Conservation (phyloP, 441 rosid species). For the California macrophylla region DNA sequence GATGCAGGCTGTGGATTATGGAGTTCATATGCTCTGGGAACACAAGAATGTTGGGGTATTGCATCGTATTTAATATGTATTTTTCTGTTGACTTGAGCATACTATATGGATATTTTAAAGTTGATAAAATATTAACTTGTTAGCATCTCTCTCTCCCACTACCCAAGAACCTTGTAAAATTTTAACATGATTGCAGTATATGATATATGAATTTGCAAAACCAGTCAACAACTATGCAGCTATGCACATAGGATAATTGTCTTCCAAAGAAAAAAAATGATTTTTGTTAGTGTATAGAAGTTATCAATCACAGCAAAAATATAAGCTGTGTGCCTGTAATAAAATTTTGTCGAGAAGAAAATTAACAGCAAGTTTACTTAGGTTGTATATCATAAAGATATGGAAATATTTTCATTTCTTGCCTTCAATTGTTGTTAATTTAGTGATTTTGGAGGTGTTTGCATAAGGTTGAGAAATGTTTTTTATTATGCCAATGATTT, state of each 20-base stretch:
- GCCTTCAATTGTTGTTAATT: background rate
- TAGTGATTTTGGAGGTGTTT: background rate
- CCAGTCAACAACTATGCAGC: background rate
- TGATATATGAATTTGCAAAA: background rate
- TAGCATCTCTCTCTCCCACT: background rate
- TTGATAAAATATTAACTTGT: background rate
- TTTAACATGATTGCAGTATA: background rate
- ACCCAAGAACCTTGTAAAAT: background rate
- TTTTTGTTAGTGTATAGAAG: background rate
- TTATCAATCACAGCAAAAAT: background rate
- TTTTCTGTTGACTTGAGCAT: background rate
- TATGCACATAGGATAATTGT: background rate
- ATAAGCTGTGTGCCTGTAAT: background rate
- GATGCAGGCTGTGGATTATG: slow-evolving; percentile 89
- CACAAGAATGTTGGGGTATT: slow-evolving; percentile 80
- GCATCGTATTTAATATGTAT: background rate
- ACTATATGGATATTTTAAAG: background rate
- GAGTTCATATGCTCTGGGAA: slow-evolving; percentile 87
- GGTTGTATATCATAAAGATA: background rate
- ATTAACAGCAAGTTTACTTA: too few relatives aligned
- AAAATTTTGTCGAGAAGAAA: background rate
- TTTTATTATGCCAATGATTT: too few relatives aligned
- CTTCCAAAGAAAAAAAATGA: background rate
- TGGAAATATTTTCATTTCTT: background rate
- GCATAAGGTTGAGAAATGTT: background rate